Evolutionary conservation across 1,139 yeast species (phyloP).

Genomic region (Saccharomyces hybrid): DNA sequence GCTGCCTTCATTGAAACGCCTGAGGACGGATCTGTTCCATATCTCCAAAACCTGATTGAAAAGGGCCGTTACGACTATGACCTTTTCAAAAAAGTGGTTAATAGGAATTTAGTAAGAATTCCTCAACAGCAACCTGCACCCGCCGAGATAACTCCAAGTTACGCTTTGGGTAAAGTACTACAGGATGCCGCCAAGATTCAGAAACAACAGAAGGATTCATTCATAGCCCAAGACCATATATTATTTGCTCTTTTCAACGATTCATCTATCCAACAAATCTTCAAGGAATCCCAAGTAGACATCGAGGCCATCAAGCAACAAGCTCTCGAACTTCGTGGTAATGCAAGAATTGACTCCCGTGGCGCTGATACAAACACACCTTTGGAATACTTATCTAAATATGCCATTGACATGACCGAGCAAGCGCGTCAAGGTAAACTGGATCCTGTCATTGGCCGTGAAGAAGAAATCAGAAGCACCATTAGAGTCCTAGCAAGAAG

Average conservation of each 20-base stretch:
- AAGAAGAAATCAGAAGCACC: conserved; percentile 92
- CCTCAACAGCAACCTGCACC: conserved; percentile 91
- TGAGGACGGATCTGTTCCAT: conserved; percentile 54
- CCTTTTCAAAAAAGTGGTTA: conserved; percentile 67
- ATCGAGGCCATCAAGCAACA: conserved; percentile 69
- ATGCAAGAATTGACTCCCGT: conserved; percentile 84
- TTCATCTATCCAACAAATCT: conserved; percentile 56
- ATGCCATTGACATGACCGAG: conserved; percentile 88
- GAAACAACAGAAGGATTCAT: conserved; percentile 82
- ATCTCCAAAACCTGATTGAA: conserved; percentile 77
- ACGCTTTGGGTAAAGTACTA: conserved; percentile 62
- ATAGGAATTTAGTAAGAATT: conserved; percentile 69
- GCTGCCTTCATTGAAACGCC: conserved; percentile 85
- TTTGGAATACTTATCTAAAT: conserved; percentile 77
- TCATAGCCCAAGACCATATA: conserved; percentile 89
- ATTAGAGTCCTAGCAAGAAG: conserved; percentile 91
- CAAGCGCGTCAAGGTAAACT: conserved; percentile 89
- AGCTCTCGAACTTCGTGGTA: conserved; percentile 81
- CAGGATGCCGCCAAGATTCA: conserved; percentile 66
- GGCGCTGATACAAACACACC: conserved; percentile 85
- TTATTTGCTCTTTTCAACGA: conserved; percentile 81
- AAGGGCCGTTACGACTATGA: conserved; percentile 88
- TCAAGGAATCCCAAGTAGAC: conserved; percentile 66
- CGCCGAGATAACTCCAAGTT: conserved; percentile 59
- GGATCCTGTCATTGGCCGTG: conserved; percentile 98